Base-by-base conservation (phyloP, 805 yeast species). In the Gaillardinia entomophila region DNA sequence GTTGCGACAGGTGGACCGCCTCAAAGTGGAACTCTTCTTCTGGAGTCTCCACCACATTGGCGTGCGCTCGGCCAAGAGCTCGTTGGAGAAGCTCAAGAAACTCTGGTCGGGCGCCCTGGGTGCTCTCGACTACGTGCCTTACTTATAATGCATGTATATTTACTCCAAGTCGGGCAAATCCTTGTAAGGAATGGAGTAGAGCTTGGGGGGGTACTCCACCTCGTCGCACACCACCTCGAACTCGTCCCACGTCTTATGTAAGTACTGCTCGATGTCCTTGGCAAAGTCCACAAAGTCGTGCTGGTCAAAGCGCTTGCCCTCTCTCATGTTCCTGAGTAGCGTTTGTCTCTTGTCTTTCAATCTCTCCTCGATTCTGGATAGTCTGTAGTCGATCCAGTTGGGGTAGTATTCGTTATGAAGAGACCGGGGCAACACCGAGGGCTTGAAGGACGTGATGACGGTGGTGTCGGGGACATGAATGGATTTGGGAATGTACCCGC, bases 371-470 rank as follows among this genome's bases (percentile, higher is more conserved):
- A 58, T 36, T 35, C 54, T 46, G 6, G 41, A 27, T 44, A 62
- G 41, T 48, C 69, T 56, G 48, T 60, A 65, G 30, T 54, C 46
- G 43, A 62, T 47, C 60, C 60, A 65, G 24, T 63, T 65, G 16
- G 62, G 62, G 42, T 64, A 64, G 45, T 56, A 64, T 12, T 57
- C 60, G 35, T 62, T 51, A 40, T 57, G 62, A 29, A 60, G 39
- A 13, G 68, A 51, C 13, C 61, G 65, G 33, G 49, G 50, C 36
- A 58, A 48, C 17, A 34, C 48, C 30, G 62, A 59, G 4, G 74
- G 71, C 45, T 57, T 64, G 30, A 61, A 62, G 2, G 72, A 63
- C 14, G 60, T 51, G 32, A 64, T 47, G 12, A 64, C 68, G n/a
- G 68, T 57, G 24, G 51, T 52, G 26, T 66, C 68, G 16, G 60